phyloP scores from a whole-genome alignment of 1,284 basidiomycete species.

The Sanghuangporus sanghuang region DNA sequence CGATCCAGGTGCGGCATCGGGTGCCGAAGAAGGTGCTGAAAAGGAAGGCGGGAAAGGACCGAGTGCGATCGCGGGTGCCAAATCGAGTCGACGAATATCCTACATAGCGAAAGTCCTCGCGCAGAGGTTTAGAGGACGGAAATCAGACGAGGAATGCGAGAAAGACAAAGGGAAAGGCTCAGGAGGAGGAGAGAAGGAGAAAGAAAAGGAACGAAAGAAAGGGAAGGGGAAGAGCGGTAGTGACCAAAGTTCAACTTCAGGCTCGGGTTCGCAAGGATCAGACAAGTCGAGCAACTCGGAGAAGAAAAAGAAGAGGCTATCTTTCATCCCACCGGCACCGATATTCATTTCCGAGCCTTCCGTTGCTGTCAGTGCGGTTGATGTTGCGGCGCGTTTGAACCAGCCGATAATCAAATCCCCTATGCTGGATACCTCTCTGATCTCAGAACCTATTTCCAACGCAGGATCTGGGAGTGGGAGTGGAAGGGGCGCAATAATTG shows the following conservation, averaged over 20 bases:
- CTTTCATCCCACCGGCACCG: background rate
- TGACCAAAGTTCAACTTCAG: background rate
- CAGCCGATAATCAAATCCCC: background rate
- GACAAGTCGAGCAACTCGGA: background rate
- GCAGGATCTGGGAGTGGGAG: background rate
- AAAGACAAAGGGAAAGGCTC: background rate
- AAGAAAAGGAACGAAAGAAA: background rate
- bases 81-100: background rate
- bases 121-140: background rate
- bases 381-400: background rate
- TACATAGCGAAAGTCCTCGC: background rate
- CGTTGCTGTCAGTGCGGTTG: background rate
- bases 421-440: background rate
- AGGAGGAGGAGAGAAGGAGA: background rate
- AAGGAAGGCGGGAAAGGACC: background rate
- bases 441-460: background rate
- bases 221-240: background rate
- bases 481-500: background rate
- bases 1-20: background rate
- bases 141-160: background rate
- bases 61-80: background rate
- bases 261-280: too few relatives aligned
- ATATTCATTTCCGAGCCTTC: background rate
- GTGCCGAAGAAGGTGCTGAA: background rate
- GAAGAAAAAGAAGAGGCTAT: background rate